These are phyloP conservation scores for Diversispora eburnea DNA, from an alignment of 192 early-diverging fungal genomes.

Conservation along the genomic window DNA sequence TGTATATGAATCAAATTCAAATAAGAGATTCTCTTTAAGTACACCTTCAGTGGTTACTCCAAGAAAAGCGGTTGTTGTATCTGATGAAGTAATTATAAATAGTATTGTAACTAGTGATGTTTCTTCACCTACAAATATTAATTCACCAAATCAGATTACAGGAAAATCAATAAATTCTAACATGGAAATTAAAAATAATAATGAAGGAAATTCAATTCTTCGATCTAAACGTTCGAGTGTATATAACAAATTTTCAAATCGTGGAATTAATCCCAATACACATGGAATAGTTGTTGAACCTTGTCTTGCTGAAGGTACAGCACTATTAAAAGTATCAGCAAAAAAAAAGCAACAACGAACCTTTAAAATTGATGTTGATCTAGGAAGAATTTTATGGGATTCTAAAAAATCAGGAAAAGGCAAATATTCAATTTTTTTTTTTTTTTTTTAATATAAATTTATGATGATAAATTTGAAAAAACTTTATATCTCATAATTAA, in stretches of 20 bases:
- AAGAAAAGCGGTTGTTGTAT: not conserved
- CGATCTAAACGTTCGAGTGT: not conserved
- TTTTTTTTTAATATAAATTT: not conserved
- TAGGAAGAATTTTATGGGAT: slow-evolving; percentile 44
- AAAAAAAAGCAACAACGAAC: slow-evolving; percentile 38
- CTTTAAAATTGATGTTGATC: slow-evolving; percentile 44
- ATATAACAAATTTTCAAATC: not conserved
- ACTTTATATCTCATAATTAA: slow-evolving; percentile 7
- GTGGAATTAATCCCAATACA: not conserved
- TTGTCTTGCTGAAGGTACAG: slow-evolving; percentile 32
- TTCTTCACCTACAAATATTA: not conserved
- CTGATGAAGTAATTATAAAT: slow-evolving; percentile 17
- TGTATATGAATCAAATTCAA: not conserved
- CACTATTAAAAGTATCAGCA: slow-evolving; percentile 41
- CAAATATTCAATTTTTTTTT: not conserved
- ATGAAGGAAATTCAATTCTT: not conserved
- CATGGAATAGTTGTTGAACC: slow-evolving; percentile 14
- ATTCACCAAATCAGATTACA: not conserved
- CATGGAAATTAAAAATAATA: not conserved
- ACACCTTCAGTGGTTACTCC: not conserved
- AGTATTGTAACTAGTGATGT: not conserved
- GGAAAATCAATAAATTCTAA: not conserved
- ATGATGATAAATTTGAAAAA: not conserved
- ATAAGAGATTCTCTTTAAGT: not conserved
- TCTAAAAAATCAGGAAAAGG: slow-evolving; percentile 44